Evolutionary conservation across 768 basidiomycete species (phyloP).

Genomic region (Boletus rex-veris): DNA sequence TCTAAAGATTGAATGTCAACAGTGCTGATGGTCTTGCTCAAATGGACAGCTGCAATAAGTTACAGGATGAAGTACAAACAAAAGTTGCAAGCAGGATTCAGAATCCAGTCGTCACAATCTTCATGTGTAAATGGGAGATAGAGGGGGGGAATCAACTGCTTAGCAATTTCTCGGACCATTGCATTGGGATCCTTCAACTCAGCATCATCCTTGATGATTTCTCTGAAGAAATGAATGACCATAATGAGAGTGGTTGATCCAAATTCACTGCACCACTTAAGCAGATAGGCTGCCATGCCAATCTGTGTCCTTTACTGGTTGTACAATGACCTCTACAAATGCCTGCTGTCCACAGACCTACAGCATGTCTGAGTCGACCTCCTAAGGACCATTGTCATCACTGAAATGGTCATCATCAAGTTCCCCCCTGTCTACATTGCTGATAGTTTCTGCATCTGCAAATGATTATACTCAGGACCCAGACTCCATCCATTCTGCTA

Average conservation of each 20-base stretch:
- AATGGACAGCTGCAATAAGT: neutral
- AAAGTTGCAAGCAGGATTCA: neutral
- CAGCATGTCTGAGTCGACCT: too few relatives aligned
- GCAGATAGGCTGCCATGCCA: slow-evolving; percentile 1
- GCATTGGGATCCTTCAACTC: neutral
- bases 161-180: neutral
- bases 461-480: too few relatives aligned
- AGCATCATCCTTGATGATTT: neutral
- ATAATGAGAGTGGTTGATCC: neutral
- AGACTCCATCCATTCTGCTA: too few relatives aligned
- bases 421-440: too few relatives aligned
- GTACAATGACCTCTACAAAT: too few relatives aligned
- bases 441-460: too few relatives aligned
- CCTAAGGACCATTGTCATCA: too few relatives aligned
- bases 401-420: too few relatives aligned
- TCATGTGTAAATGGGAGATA: neutral
- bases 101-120: neutral
- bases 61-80: neutral
- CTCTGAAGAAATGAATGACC: slow-evolving; percentile 1
- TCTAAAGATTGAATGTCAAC: neutral
- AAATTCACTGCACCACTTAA: slow-evolving; percentile 3
- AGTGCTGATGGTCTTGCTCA: neutral
- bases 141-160: neutral
- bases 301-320: too few relatives aligned
- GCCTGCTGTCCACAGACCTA: too few relatives aligned